phyloP scores from a whole-genome alignment of 108 stramenopile genomes.

The Cylindrotheca closterium region DNA sequence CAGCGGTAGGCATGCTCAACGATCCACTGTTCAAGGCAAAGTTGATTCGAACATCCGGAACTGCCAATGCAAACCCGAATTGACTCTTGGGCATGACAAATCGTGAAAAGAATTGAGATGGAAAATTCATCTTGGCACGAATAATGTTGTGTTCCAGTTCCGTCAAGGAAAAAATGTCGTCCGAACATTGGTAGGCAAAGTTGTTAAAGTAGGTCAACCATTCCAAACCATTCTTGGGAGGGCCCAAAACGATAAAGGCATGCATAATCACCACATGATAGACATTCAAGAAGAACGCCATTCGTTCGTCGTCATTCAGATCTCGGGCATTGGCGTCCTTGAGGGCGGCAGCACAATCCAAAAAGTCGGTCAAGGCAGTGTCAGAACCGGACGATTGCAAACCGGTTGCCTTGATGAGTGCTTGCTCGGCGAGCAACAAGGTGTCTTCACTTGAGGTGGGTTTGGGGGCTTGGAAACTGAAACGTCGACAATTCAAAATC shows the following conservation, averaged over 20 bases:
- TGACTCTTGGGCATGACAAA: slow-evolving; percentile 58
- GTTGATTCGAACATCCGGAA: slow-evolving; percentile 59
- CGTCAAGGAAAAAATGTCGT: slow-evolving; percentile 71
- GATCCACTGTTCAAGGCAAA: slow-evolving; percentile 75
- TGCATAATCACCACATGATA: slow-evolving; percentile 77
- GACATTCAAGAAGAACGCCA: slow-evolving; percentile 70
- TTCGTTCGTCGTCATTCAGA: slow-evolving; percentile 37
- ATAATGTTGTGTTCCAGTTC: slow-evolving; percentile 82
- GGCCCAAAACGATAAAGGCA: slow-evolving; percentile 63
- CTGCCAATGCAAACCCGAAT: slow-evolving; percentile 47
- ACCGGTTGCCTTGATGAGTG: slow-evolving; percentile 39
- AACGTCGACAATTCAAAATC: slow-evolving; percentile 58
- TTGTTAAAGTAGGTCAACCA: slow-evolving; percentile 70
- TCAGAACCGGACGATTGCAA: slow-evolving; percentile 22
- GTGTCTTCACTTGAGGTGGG: slow-evolving; percentile 30
- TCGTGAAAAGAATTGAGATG: slow-evolving; percentile 55
- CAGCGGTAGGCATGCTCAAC: slow-evolving; percentile 42
- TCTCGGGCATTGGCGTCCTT: slow-evolving; percentile 39
- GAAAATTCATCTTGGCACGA: slow-evolving; percentile 53
- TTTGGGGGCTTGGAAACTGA: slow-evolving; percentile 33
- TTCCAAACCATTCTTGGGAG: slow-evolving; percentile 48
- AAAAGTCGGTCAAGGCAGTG: slow-evolving; percentile 39
- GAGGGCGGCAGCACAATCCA: slow-evolving; percentile 53
- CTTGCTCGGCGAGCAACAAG: slow-evolving; percentile 28
- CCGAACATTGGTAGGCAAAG: slow-evolving; percentile 60